These are phyloP conservation scores for Pinguiococcus pyrenoidosus DNA, from an alignment of 108 stramenopile genomes.

Conservation along the genomic window DNA sequence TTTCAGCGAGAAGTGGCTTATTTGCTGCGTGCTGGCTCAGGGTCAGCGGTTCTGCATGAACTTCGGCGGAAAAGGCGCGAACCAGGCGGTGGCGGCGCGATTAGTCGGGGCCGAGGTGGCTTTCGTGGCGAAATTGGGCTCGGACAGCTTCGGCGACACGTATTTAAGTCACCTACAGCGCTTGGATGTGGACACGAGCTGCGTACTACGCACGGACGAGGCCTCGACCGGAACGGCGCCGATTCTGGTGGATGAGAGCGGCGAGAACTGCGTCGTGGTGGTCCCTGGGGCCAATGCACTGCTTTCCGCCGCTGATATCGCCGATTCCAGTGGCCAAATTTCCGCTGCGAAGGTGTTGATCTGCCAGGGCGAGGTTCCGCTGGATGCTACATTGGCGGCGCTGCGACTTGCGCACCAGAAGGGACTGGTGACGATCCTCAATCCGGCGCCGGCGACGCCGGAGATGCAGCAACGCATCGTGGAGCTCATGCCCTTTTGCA, in stretches of 20 bases:
- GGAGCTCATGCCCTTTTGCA: background rate
- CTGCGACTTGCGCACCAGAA: slow-evolving; percentile 5
- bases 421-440: slow-evolving; percentile 13
- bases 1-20: too few relatives aligned
- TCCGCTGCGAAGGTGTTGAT: slow-evolving; percentile 7
- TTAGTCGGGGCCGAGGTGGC: too few relatives aligned
- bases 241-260: background rate
- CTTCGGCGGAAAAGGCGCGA: too few relatives aligned
- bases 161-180: too few relatives aligned
- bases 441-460: slow-evolving; percentile 19
- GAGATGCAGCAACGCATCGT: background rate
- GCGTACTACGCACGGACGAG: too few relatives aligned
- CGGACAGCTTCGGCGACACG: too few relatives aligned
- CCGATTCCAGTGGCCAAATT: background rate
- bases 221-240: background rate
- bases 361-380: slow-evolving; percentile 13
- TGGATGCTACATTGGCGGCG: slow-evolving; percentile 9
- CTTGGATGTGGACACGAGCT: too few relatives aligned
- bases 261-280: slow-evolving; percentile 12
- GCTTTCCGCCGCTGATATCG: slow-evolving; percentile 9
- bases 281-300: slow-evolving; percentile 12
- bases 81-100: too few relatives aligned
- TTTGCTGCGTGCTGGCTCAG: too few relatives aligned
- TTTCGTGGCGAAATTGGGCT: too few relatives aligned
- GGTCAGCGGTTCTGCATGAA: too few relatives aligned